Evolutionary conservation across 78 protist genomes (phyloP).

Genomic region (Planoprotostelium fungivorum): DNA sequence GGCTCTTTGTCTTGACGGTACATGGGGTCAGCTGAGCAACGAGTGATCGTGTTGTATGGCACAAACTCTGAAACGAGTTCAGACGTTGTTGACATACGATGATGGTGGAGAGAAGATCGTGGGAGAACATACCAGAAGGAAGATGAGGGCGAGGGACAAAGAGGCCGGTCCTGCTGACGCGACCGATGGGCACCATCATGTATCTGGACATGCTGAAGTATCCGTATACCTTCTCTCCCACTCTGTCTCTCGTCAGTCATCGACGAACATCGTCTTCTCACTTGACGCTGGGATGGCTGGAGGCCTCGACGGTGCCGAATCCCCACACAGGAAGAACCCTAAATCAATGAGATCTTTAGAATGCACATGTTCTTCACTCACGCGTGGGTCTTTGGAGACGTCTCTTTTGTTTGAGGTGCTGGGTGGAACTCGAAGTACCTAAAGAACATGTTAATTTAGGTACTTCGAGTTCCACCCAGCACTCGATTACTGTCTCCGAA

Average conservation of each 20-base stretch:
- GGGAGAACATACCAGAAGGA: not conserved
- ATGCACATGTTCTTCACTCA: too few relatives aligned
- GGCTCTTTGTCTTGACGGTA: not conserved
- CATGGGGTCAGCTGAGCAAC: not conserved
- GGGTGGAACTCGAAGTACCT: not conserved
- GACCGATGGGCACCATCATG: not conserved
- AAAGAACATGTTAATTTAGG: too few relatives aligned
- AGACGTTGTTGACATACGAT: too few relatives aligned
- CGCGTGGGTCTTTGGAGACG: not conserved
- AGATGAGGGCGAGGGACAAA: not conserved
- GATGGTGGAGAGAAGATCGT: too few relatives aligned
- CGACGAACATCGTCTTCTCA: not conserved
- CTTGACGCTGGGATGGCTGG: not conserved
- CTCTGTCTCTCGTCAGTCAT: not conserved
- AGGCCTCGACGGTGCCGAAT: not conserved
- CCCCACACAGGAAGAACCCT: not conserved
- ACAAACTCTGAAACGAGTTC: not conserved
- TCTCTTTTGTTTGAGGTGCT: not conserved
- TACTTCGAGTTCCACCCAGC: not conserved
- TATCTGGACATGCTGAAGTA: not conserved
- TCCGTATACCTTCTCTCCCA: not conserved
- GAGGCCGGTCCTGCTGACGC: not conserved
- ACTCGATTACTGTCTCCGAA: not conserved
- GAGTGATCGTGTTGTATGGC: not conserved
- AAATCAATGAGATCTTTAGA: too few relatives aligned